A percentile compares a stretch with the other conserved stretches of the same genome.
Evolutionary conservation across 805 yeast genomes (phyloP).

Genomic region (Komagataella pastoris): DNA sequence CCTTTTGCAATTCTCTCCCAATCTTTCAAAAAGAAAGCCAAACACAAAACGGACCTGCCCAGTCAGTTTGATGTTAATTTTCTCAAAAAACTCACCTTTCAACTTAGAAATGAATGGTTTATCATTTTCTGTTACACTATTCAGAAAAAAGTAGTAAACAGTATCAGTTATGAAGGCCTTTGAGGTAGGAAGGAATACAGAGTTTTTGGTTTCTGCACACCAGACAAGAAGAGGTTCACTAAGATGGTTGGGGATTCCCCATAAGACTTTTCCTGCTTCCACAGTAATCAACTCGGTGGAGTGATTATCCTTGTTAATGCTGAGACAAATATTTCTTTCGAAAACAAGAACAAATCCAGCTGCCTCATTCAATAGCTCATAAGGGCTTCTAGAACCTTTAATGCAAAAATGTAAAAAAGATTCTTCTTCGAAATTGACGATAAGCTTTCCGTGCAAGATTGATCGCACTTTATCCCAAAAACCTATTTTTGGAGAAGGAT

Average conservation of each 20-base stretch:
- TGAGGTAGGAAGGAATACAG: slow-evolving; percentile 4
- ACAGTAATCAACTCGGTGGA: slow-evolving; percentile 57
- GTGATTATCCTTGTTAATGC: slow-evolving; percentile 53
- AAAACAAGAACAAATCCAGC: slow-evolving; percentile 75
- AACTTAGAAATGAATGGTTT: slow-evolving; percentile 1
- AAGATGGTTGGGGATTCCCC: slow-evolving; percentile 68
- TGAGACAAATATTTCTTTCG: slow-evolving; percentile 43
- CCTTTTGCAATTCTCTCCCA: slow-evolving; percentile 19
- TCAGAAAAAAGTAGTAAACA: slow-evolving; percentile 11
- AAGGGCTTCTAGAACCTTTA: slow-evolving; percentile 75
- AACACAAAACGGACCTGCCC: slow-evolving; percentile 50
- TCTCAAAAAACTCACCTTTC: slow-evolving; percentile 21
- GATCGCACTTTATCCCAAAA: slow-evolving; percentile 86
- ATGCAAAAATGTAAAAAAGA: slow-evolving; percentile 43
- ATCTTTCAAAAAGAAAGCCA: slow-evolving; percentile 45
- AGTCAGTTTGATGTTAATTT: slow-evolving; percentile 39
- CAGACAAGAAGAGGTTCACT: slow-evolving; percentile 41
- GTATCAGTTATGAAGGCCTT: slow-evolving; percentile 7
- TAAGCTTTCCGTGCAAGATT: slow-evolving; percentile 55
- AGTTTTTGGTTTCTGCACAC: slow-evolving; percentile 13
- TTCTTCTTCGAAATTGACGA: slow-evolving; percentile 37
- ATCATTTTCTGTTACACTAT: slow-evolving; percentile 4
- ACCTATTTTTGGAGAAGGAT: slow-evolving; percentile 75
- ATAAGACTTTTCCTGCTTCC: slow-evolving; percentile 44
- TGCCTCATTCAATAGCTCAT: slow-evolving; percentile 46